phyloP scores from a whole-genome alignment of 1,139 yeast species.

The Hyphopichia buzzinii region DNA sequence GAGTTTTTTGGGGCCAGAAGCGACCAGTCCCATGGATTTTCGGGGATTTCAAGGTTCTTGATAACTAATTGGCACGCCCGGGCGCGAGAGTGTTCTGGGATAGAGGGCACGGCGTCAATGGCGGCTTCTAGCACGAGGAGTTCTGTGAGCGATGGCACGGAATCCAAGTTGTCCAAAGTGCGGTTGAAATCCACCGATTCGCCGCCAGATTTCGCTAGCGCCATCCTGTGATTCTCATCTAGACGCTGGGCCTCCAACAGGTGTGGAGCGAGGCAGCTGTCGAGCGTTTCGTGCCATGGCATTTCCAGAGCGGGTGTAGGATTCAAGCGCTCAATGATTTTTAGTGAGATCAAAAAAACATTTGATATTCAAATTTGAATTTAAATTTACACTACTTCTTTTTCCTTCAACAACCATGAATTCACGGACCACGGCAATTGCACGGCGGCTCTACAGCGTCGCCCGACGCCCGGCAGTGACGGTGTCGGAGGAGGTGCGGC shows the following conservation, averaged over 20 bases:
- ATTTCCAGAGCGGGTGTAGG: no score
- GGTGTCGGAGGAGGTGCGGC: constrained; percentile 57
- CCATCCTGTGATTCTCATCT: no score
- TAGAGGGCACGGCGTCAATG: no score
- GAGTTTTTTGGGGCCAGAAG: background rate
- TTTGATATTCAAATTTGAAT: no score
- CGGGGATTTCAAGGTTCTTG: constrained; percentile 7
- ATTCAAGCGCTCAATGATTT: no score
- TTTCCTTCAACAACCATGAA: background rate
- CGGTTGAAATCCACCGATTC: background rate
- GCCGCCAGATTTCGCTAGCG: no score
- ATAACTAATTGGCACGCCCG: background rate
- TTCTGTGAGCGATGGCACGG: background rate
- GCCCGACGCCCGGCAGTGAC: constrained; percentile 16
- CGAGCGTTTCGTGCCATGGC: no score
- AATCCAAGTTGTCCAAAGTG: background rate
- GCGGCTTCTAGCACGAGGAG: constrained; percentile 8
- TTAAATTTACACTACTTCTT: background rate
- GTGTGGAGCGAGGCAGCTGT: no score
- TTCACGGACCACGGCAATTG: no score
- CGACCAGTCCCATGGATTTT: constrained; percentile 9
- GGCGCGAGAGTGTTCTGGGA: no score
- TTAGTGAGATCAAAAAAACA: no score
- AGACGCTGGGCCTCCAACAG: no score
- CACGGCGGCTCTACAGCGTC: constrained; percentile 1